A percentile compares a stretch with the other conserved stretches of the same genome.
Conservation (phyloP, 768 basidiomycete genomes). For the Ramaria sp. region DNA sequence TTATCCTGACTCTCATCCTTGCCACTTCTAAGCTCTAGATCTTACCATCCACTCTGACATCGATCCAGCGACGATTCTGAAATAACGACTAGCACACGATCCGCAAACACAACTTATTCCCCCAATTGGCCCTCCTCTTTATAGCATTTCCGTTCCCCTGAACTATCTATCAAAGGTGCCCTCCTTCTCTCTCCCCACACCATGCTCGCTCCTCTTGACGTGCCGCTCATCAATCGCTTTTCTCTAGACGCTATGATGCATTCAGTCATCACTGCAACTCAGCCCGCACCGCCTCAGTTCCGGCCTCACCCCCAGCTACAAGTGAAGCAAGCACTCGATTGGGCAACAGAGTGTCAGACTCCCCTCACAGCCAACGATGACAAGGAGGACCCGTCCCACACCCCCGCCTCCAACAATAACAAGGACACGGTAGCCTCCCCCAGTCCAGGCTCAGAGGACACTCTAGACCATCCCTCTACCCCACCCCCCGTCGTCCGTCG, state of each 20-base stretch:
- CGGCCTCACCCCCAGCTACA: neutral
- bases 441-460: neutral
- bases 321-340: neutral
- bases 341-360: slow-evolving; percentile 9
- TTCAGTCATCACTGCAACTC: neutral
- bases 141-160: too few species aligned
- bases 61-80: neutral
- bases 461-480: neutral
- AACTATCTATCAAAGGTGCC: neutral
- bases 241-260: slow-evolving; percentile 1
- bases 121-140: neutral
- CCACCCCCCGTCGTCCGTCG: neutral
- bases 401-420: neutral
- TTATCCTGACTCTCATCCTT: neutral
- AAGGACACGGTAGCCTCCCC: neutral
- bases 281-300: neutral
- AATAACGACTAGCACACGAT: neutral
- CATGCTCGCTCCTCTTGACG: neutral
- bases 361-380: slow-evolving; percentile 3
- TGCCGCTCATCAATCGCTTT: neutral
- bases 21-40: neutral
- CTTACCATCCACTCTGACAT: neutral
- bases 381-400: neutral
- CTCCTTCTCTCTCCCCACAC: neutral
- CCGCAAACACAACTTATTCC: neutral